Evolutionary conservation across 148 eudicot genomes (phyloP), one percentile per base, ranked within the genome.

Genomic region (Dysphania ambrosioides): DNA sequence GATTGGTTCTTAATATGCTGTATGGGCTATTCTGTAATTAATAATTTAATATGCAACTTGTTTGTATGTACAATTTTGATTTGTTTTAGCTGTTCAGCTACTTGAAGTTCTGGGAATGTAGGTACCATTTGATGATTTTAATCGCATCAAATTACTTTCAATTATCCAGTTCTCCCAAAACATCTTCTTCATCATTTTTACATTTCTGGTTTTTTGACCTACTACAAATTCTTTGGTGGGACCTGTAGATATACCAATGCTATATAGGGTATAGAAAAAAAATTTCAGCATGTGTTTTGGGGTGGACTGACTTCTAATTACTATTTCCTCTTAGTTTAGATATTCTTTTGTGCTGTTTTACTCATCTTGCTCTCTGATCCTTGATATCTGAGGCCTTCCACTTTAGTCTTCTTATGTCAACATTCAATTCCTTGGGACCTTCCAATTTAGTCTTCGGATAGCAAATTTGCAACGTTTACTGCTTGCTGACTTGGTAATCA

Each of bases 251-350:
- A 29, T 26, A 30, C 18, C 3, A 41, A 4, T 42, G n/a, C 72
- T 40, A 66, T 30, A 38, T n/a, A 35, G 63, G 63, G 63, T 61
- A 61, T n/a, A n/a, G n/a, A n/a, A n/a, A n/a, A n/a, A n/a, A n/a
- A n/a, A n/a, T 15, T 30, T 31, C 16, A 0, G 12, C 2, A 65
- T 65, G 27, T n/a, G 13, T 40, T 7, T 65, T 19, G 42, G 41
- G 21, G 40, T 6, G 2, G 7, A 35, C n/a, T 63, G 40, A 16
- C 68, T 6, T 19, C 27, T 7, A 3, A 5, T 19, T 65, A 13
- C 26, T 5, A 13, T 66, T 40, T 40, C 10, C 32, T 8, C 7
- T 23, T 21, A 24, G 30, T n/a, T 1, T 31, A 18, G 44, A 32
- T 35, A 18, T 51, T 74, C 34, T 49, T 65, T 24, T 51, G 4